Evolutionary conservation across 345 rosid genomes (phyloP), one percentile per base, ranked within the genome.

Genomic region (Combretum micranthum): DNA sequence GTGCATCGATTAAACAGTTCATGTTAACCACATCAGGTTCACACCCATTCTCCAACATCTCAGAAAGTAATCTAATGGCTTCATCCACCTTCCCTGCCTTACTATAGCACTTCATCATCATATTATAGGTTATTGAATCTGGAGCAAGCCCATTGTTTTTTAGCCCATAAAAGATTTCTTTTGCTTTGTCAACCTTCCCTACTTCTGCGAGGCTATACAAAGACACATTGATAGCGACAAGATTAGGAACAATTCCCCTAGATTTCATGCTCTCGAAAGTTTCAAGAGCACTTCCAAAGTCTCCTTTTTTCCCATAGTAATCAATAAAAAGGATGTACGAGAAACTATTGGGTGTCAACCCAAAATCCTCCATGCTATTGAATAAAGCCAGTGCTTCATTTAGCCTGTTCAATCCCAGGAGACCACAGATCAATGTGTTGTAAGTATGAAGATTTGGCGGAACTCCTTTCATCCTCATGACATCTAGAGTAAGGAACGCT

Each of bases 51-150:
- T 80, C 77, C 45, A 71, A 47, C 96, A 88, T 92, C 71, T 92
- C 93, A 16, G 85, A 71, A 19, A 92, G 79, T 60, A 92, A 77
- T 66, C 70, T 69, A 61, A 84, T 72, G 58, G 96, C 96, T 69
- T 84, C 83, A 53, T 88, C 98, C 62, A 86, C 76, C 60, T 74
- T 68, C 56, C 95, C 89, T 47, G 57, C 89, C 66, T 88, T 83
- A 57, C 87, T 77, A 49, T 77, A 84, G 80, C 96, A 92, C 72
- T 78, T 92, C 88, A 92, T 88, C 96, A 88, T 88, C 93, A 86
- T 86, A 83, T 86, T 88, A 80, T 92, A 92, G 15, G 93, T 84
- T 49, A 88, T 82, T 53, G 93, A 80, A 79, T 92, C 96, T 21
- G 93, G 85, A 14, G 70, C 68, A 45, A 92, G 71, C 20, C 96